These are phyloP conservation scores for Paraconiothyrium brasiliense DNA, from an alignment of 2,329 filamentous ascomycete genomes.

Conservation along the genomic window DNA sequence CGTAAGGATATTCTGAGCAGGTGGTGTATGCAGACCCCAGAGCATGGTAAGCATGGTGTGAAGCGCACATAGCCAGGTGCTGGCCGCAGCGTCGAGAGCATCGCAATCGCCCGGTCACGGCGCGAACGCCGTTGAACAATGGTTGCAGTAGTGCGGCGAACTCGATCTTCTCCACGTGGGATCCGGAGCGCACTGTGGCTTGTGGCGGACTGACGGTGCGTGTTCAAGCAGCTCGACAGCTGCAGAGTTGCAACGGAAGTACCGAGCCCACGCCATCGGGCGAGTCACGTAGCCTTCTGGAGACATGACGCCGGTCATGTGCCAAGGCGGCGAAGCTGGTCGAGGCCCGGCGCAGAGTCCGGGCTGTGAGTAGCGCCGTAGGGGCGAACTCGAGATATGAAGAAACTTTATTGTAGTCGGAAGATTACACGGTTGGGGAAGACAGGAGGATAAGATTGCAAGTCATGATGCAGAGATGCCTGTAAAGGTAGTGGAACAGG, in stretches of 20 bases:
- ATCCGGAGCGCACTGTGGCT: slow-evolving; percentile 2
- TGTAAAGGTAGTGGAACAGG: background rate
- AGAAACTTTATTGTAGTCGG: background rate
- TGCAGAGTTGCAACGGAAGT: background rate
- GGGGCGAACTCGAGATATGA: background rate
- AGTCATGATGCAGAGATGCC: background rate
- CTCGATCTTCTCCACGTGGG: background rate
- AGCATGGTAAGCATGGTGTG: background rate
- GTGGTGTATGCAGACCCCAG: background rate
- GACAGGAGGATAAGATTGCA: background rate
- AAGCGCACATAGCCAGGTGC: background rate
- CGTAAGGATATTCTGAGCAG: background rate
- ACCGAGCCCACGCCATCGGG: slow-evolving; percentile 10
- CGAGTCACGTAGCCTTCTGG: slow-evolving; percentile 4
- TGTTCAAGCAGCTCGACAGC: slow-evolving; percentile 1
- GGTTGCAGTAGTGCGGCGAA: background rate
- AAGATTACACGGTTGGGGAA: slow-evolving; percentile 9
- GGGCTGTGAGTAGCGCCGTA: background rate
- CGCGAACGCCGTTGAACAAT: slow-evolving; percentile 4
- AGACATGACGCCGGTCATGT: background rate
- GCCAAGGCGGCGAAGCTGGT: slow-evolving; percentile 1
- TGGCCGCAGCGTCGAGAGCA: background rate
- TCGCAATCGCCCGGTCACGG: background rate
- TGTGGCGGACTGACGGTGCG: slow-evolving; percentile 9
- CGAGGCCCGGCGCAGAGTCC: background rate